These are phyloP conservation scores for Tricholoma sp. DNA, from an alignment of 768 basidiomycete genomes.

Conservation along the genomic window DNA sequence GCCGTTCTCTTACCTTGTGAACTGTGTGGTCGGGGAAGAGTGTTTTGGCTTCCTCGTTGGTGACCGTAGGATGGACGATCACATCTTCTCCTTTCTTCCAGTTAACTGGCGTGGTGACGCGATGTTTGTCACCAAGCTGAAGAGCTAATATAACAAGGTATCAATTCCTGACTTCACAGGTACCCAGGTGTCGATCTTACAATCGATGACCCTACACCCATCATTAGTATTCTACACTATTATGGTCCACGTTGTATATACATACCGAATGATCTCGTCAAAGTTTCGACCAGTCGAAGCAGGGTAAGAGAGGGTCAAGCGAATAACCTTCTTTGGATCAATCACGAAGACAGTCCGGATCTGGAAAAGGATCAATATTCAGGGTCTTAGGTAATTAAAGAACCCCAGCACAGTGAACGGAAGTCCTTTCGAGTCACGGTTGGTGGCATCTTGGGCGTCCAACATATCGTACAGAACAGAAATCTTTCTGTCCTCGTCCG, in stretches of 20 bases:
- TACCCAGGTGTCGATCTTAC: constrained; percentile 23
- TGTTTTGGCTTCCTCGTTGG: constrained; percentile 84
- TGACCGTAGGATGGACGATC: constrained; percentile 83
- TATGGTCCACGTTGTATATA: constrained; percentile 5
- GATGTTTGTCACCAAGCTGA: constrained; percentile 84
- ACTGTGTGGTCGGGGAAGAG: constrained; percentile 81
- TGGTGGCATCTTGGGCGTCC: constrained; percentile 91
- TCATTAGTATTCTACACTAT: background rate
- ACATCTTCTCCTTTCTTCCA: constrained; percentile 94
- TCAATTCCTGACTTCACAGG: background rate
- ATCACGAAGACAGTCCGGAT: constrained; percentile 97
- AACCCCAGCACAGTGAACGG: constrained; percentile 82
- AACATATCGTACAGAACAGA: constrained; percentile 93
- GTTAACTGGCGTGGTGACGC: constrained; percentile 88
- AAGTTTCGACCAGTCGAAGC: constrained; percentile 96
- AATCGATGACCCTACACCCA: constrained; percentile 65
- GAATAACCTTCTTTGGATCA: constrained; percentile 94
- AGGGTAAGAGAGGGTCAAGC: constrained; percentile 86
- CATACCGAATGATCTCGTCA: constrained; percentile 50
- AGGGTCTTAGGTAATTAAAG: background rate
- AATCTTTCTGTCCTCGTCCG: constrained; percentile 82
- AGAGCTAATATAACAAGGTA: constrained; percentile 47
- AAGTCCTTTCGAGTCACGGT: constrained; percentile 77
- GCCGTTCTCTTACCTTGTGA: constrained; percentile 55
- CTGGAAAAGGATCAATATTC: constrained; percentile 28